A percentile compares a stretch with the other conserved stretches of the same genome.
Evolutionary conservation across 2,329 filamentous ascomycete genomes (phyloP).

Genomic region (Aureobasidium sp.): DNA sequence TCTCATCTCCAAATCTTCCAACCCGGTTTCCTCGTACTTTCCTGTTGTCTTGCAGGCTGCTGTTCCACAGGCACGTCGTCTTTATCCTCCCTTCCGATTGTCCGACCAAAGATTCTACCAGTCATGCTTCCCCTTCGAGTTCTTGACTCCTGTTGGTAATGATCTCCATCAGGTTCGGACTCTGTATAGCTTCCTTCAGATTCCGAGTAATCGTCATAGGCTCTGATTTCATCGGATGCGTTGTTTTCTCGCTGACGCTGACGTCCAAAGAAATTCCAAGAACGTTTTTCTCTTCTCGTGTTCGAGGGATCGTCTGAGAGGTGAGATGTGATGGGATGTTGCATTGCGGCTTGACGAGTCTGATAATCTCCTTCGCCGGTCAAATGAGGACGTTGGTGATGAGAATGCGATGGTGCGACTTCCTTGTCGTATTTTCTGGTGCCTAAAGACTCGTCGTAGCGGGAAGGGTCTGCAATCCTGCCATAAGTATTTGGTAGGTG

Average conservation of each 20-base stretch:
- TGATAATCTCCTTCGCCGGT: constrained; percentile 5
- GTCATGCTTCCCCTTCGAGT: constrained; percentile 26
- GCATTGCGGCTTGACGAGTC: background rate
- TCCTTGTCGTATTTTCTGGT: background rate
- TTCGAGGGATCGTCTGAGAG: background rate
- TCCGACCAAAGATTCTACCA: constrained; percentile 26
- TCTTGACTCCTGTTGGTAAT: constrained; percentile 20
- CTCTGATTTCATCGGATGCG: background rate
- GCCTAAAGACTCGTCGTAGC: background rate
- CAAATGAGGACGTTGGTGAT: background rate
- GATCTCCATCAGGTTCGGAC: constrained; percentile 23
- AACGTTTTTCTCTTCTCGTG: background rate
- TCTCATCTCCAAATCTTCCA: constrained; percentile 32
- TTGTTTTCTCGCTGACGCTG: background rate
- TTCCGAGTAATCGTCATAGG: constrained; percentile 18
- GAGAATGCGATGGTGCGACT: background rate
- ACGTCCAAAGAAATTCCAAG: constrained; percentile 1
- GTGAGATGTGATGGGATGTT: background rate
- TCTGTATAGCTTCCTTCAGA: constrained; percentile 23
- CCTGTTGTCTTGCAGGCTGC: constrained; percentile 22
- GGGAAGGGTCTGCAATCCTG: background rate
- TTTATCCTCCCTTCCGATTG: background rate
- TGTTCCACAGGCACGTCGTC: background rate
- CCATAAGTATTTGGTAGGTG: background rate
- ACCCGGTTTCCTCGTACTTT: constrained; percentile 31